Evolutionary conservation across 176 grass and related monocot species (phyloP).

Genomic region (bread wheat (Triticum aestivum)): IWGSC_CS_RefSeq_v2.1 NC_057800.1:370573953-370574452

Average conservation of each 20-base stretch:
- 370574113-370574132: not conserved
- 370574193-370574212: not conserved
- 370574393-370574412: not conserved
- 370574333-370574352: slow-evolving; percentile 6
- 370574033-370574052: not conserved
- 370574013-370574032: not conserved
- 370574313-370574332: not conserved
- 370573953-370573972: not conserved
- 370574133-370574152: not conserved
- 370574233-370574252: slow-evolving; percentile 4
- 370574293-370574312: slow-evolving; percentile 3
- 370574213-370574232: not conserved
- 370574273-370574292: not conserved
- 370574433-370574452: slow-evolving; percentile 8
- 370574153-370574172: not conserved
- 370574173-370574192: not conserved
- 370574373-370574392: slow-evolving; percentile 2
- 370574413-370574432: not conserved
- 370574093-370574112: not conserved
- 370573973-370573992: not conserved
- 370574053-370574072: not conserved
- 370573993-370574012: not conserved
- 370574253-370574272: not conserved
- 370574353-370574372: not conserved
- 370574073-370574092: not conserved